Conservation (phyloP, 257 asterid genomes). For the Salvia miltiorrhiza region DNA sequence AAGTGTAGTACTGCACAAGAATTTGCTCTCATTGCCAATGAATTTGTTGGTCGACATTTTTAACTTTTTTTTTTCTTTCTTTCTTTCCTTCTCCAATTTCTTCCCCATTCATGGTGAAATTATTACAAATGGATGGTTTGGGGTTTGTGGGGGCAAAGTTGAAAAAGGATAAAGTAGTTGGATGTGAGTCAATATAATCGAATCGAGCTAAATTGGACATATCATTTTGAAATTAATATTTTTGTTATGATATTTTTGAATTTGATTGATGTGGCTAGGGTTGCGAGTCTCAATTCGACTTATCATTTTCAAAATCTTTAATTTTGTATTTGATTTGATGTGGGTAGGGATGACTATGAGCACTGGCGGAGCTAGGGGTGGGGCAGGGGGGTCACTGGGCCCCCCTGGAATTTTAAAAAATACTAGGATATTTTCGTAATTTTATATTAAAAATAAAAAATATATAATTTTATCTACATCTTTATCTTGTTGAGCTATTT, state of each 20-base stretch:
- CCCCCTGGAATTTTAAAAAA: too few relatives aligned
- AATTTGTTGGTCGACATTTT: neutral
- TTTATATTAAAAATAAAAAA: too few relatives aligned
- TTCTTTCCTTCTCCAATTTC: neutral
- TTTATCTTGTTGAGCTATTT: too few relatives aligned
- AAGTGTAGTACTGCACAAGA: constrained; percentile 1
- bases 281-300: too few relatives aligned
- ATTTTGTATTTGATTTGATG: too few relatives aligned
- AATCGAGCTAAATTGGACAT: neutral
- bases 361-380: too few relatives aligned
- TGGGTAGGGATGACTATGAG: too few relatives aligned
- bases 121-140: neutral
- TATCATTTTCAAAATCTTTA: too few relatives aligned
- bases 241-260: neutral
- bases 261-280: too few relatives aligned
- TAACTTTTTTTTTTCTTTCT: constrained; percentile 8
- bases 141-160: neutral
- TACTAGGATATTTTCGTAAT: too few relatives aligned
- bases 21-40: neutral
- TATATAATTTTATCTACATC: too few relatives aligned
- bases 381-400: too few relatives aligned
- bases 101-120: neutral
- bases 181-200: neutral
- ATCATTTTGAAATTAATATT: neutral
- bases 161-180: neutral